A percentile compares a stretch with the other conserved stretches of the same genome.
Conservation (phyloP, 2,329 filamentous ascomycete genomes). For the Phaeosphaeria sp. region DNA sequence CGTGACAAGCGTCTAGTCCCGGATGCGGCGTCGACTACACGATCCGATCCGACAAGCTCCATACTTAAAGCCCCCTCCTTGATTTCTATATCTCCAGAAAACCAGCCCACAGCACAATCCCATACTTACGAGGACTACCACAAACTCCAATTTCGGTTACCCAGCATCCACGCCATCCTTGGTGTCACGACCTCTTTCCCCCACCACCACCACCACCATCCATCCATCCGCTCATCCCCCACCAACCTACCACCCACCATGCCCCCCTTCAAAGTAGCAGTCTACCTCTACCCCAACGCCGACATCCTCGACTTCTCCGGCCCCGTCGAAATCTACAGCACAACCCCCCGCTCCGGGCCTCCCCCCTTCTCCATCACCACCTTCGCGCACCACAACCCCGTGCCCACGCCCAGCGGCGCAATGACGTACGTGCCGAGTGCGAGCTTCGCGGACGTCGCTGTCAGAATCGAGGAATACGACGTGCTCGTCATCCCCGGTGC, state of each 20-base stretch:
- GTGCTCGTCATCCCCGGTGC: constrained; percentile 51
- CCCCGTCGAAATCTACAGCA: constrained; percentile 48
- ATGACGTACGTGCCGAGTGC: constrained; percentile 42
- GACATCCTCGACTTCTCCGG: constrained; percentile 53
- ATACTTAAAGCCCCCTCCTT: too few species aligned
- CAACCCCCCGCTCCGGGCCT: constrained; percentile 27
- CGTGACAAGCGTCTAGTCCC: too few species aligned
- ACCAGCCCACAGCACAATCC: too few species aligned
- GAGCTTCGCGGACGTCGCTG: constrained; percentile 35
- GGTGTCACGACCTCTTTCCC: too few species aligned
- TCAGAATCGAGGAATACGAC: constrained; percentile 42
- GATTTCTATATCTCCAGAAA: too few species aligned
- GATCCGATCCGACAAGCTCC: background rate
- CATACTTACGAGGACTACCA: too few species aligned
- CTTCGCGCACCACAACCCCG: constrained; percentile 37
- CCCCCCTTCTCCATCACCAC: constrained; percentile 44
- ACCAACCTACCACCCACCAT: constrained; percentile 11
- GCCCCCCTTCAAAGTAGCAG: constrained; percentile 45
- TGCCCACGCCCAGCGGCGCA: constrained; percentile 28
- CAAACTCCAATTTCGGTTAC: too few species aligned
- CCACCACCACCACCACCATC: too few species aligned
- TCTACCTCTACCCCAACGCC: constrained; percentile 47
- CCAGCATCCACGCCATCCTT: too few species aligned
- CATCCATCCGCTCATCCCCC: too few species aligned
- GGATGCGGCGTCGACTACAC: background rate